Evolutionary conservation across 371 early-diverging fungal species (phyloP).

Genomic region (Umbelopsis sp.): DNA sequence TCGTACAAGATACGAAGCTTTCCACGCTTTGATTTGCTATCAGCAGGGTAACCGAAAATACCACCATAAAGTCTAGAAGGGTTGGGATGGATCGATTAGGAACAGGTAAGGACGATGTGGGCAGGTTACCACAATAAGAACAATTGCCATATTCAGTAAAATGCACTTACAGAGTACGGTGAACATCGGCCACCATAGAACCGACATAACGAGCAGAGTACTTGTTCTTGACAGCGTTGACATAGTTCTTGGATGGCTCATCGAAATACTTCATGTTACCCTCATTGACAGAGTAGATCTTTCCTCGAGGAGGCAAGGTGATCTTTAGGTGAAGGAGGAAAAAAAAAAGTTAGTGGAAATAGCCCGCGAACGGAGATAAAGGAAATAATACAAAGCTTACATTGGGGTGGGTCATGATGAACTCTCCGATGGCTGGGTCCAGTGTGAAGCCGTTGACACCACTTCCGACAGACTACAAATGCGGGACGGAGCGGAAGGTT

Average conservation of each 20-base stretch:
- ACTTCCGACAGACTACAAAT: slow-evolving; percentile 76
- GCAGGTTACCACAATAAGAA: slow-evolving; percentile 5
- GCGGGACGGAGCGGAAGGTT: slow-evolving; percentile 31
- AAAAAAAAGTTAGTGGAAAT: not conserved
- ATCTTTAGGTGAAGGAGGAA: slow-evolving; percentile 52
- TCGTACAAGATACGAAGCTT: slow-evolving; percentile 97
- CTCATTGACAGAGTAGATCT: slow-evolving; percentile 98
- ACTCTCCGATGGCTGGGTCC: slow-evolving; percentile 96
- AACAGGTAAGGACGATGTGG: not conserved
- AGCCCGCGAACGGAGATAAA: slow-evolving; percentile 22
- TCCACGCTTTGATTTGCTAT: slow-evolving; percentile 86
- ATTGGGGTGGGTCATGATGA: slow-evolving; percentile 93
- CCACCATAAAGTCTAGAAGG: slow-evolving; percentile 46
- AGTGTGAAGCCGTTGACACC: slow-evolving; percentile 97
- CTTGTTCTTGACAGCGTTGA: slow-evolving; percentile 86
- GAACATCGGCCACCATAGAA: slow-evolving; percentile 98
- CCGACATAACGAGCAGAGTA: slow-evolving; percentile 98
- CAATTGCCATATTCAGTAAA: not conserved
- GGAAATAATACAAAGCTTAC: slow-evolving; percentile 41
- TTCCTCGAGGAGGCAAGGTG: slow-evolving; percentile 79
- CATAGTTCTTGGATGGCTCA: slow-evolving; percentile 85
- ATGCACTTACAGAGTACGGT: slow-evolving; percentile 82
- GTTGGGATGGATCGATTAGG: not conserved
- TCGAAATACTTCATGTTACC: slow-evolving; percentile 96
- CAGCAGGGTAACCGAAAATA: slow-evolving; percentile 86